These are phyloP conservation scores for Gillenia trifoliata DNA, from an alignment of 306 rosid genomes.

Conservation along the genomic window DNA sequence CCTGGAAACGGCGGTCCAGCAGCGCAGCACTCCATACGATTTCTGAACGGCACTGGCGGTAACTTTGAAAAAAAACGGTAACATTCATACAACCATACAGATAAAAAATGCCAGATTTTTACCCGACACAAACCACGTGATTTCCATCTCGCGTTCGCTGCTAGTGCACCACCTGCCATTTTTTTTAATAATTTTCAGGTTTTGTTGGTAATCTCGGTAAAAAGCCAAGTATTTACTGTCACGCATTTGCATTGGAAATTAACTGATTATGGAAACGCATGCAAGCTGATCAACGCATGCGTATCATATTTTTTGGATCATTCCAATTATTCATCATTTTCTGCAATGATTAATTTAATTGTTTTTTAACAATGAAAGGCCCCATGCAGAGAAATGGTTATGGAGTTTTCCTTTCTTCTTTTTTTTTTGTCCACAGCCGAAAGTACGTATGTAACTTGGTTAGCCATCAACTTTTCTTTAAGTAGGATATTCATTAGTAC, in stretches of 20 bases:
- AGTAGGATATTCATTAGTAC: too few species aligned
- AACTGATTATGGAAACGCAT: background rate
- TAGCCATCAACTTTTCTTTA: background rate
- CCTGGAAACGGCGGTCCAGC: background rate
- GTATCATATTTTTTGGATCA: background rate
- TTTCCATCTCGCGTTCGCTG: slow-evolving; percentile 15
- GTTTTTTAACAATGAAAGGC: background rate
- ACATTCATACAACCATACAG: background rate
- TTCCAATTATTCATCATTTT: background rate
- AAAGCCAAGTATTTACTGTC: background rate
- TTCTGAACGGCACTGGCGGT: background rate
- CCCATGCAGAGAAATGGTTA: background rate
- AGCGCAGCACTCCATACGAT: background rate
- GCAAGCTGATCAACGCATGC: background rate
- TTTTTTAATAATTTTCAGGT: too few species aligned
- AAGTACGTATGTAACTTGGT: background rate
- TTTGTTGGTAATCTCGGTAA: background rate
- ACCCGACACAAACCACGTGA: slow-evolving; percentile 27
- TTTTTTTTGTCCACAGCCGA: too few species aligned
- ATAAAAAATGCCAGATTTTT: slow-evolving; percentile 11
- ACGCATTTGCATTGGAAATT: background rate
- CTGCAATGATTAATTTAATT: background rate
- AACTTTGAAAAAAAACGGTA: slow-evolving; percentile 9
- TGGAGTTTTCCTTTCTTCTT: too few species aligned
- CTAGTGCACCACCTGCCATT: background rate